A percentile compares a stretch with the other conserved stretches of the same genome.
Conservation (phyloP, 805 yeast species). For the Cyberlindnera mississippiensis region DNA sequence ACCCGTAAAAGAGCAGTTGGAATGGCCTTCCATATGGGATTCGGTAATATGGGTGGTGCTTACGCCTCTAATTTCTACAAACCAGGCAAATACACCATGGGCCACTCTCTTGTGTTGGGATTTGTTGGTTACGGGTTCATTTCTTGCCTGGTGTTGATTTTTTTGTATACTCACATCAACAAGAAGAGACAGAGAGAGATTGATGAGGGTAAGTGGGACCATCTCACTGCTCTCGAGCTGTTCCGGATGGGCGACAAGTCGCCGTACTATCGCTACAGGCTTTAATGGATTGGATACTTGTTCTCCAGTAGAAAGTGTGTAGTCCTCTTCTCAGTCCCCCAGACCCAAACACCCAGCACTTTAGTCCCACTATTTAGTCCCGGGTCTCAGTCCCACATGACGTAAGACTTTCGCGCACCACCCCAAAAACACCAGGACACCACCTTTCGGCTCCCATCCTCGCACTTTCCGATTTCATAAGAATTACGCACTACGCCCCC, state of each 20-base stretch:
- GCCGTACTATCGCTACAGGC: conserved; percentile 35
- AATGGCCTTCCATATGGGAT: conserved; percentile 35
- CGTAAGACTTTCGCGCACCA: not conserved
- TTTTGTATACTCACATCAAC: conserved; percentile 26
- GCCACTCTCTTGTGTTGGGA: conserved; percentile 32
- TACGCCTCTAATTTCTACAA: conserved; percentile 33
- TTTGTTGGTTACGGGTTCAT: conserved; percentile 32
- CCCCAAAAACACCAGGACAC: not conserved
- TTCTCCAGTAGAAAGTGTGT: not conserved
- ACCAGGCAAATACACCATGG: conserved; percentile 29
- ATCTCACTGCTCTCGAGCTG: conserved; percentile 28
- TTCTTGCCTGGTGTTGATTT: conserved; percentile 18
- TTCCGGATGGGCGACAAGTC: conserved; percentile 39
- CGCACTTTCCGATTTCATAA: not conserved
- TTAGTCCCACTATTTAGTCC: too few species aligned
- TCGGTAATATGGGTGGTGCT: conserved; percentile 35
- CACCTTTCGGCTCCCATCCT: not conserved
- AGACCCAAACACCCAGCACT: not conserved
- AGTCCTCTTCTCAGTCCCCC: not conserved
- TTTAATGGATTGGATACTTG: conserved; percentile 3
- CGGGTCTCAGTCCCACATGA: not conserved
- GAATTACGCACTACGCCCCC: too few species aligned
- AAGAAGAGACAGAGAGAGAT: conserved; percentile 25
- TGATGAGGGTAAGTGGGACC: conserved; percentile 31
- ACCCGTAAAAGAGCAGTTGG: conserved; percentile 35